These are phyloP conservation scores for Beauveria caledonica DNA, from an alignment of 2,329 filamentous ascomycete species.

Conservation along the genomic window DNA sequence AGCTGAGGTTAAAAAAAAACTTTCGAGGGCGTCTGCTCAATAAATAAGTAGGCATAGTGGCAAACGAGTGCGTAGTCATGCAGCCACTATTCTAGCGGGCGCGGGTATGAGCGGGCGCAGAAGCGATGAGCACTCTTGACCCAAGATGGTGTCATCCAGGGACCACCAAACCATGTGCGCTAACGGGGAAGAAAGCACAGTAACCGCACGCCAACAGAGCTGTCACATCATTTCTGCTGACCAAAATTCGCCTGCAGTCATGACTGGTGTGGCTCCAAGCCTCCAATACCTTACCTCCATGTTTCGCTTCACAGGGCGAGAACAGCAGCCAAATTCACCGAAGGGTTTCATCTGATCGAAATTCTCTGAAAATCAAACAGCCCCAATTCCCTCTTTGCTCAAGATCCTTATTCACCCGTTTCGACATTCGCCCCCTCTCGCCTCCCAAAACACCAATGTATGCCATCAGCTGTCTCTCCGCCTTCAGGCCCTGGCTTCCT, in stretches of 20 bases:
- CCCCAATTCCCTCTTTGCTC: background rate
- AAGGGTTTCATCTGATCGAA: background rate
- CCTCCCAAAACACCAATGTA: background rate
- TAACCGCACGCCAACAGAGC: slow-evolving; percentile 8
- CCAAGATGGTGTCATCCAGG: slow-evolving; percentile 12
- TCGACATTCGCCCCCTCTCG: background rate
- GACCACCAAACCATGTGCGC: slow-evolving; percentile 3
- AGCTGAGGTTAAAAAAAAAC: background rate
- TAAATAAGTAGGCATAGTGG: background rate
- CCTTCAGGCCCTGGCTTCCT: background rate
- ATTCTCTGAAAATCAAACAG: background rate
- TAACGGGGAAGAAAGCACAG: slow-evolving; percentile 1
- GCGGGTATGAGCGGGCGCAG: background rate
- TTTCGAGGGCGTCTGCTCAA: background rate
- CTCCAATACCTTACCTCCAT: no score
- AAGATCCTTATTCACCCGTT: background rate
- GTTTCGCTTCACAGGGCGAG: background rate
- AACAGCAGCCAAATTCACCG: background rate
- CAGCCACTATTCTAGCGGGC: background rate
- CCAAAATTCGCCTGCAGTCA: background rate
- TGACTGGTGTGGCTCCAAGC: background rate
- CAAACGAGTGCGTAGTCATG: background rate
- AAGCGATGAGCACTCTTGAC: slow-evolving; percentile 7
- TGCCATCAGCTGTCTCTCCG: background rate
- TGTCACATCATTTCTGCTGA: background rate